These are phyloP conservation scores for Colletotrichum aenigma DNA, from an alignment of 2,329 filamentous ascomycete genomes.

Conservation along the genomic window DNA sequence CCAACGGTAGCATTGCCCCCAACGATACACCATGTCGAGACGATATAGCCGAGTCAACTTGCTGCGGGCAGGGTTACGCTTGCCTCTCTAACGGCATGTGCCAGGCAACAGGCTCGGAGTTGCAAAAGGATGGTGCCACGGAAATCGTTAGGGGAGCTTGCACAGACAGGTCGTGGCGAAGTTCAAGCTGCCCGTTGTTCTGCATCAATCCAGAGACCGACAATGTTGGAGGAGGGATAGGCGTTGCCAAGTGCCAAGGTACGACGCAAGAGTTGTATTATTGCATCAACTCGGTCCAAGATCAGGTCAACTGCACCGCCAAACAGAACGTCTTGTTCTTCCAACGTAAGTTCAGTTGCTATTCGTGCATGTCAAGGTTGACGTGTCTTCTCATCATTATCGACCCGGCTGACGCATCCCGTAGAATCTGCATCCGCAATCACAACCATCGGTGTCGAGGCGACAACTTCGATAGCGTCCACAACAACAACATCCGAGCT, in stretches of 20 bases:
- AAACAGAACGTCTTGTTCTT: constrained; percentile 21
- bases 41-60: constrained; percentile 29
- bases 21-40: constrained; percentile 34
- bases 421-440: not conserved
- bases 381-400: too few species aligned
- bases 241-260: constrained; percentile 21
- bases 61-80: constrained; percentile 39
- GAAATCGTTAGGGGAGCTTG: constrained; percentile 36
- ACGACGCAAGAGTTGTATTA: constrained; percentile 22
- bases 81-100: constrained; percentile 39
- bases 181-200: constrained; percentile 33
- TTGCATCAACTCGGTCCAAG: constrained; percentile 25
- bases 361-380: accelerated
- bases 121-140: constrained; percentile 23
- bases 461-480: not conserved
- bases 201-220: constrained; percentile 31
- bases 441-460: not conserved
- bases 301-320: not conserved
- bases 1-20: constrained; percentile 29
- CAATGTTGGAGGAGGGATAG: constrained; percentile 24
- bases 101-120: constrained; percentile 27
- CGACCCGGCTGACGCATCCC: not conserved
- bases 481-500: not conserved
- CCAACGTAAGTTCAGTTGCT: constrained; percentile 4
- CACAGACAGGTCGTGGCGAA: constrained; percentile 35